Conservation (phyloP, 345 rosid species). For the Trapa incisa region DNA sequence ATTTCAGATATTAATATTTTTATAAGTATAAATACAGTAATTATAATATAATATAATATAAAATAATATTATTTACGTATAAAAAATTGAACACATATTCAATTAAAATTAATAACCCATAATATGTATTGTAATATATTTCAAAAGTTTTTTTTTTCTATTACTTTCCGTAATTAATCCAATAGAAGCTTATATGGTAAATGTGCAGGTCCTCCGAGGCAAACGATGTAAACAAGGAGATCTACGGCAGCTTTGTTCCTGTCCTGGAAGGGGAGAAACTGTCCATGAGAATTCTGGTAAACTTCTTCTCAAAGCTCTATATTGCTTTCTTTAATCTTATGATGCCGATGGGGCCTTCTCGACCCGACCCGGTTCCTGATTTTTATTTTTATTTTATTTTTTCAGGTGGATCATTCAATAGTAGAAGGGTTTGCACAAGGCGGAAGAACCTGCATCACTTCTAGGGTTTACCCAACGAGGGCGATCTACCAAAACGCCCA, state of each 20-base stretch:
- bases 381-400: neutral
- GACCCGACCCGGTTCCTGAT: neutral
- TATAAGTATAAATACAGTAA: no score
- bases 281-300: constrained; percentile 54
- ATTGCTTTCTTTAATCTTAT: no score
- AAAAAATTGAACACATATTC: no score
- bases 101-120: no score
- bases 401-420: constrained; percentile 66
- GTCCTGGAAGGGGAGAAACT: constrained; percentile 58
- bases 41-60: no score
- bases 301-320: neutral
- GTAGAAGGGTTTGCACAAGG: constrained; percentile 76
- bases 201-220: constrained; percentile 55
- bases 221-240: constrained; percentile 17
- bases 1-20: no score
- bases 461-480: constrained; percentile 61
- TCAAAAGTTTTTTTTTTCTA: neutral
- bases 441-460: constrained; percentile 53
- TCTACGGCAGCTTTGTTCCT: constrained; percentile 45
- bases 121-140: no score
- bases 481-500: constrained; percentile 60
- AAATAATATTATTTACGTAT: no score
- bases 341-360: neutral
- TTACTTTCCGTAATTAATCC: neutral
- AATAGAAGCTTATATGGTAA: constrained; percentile 2